Conservation (phyloP, 257 asterid genomes). For the Thymus mandschuricus region DNA sequence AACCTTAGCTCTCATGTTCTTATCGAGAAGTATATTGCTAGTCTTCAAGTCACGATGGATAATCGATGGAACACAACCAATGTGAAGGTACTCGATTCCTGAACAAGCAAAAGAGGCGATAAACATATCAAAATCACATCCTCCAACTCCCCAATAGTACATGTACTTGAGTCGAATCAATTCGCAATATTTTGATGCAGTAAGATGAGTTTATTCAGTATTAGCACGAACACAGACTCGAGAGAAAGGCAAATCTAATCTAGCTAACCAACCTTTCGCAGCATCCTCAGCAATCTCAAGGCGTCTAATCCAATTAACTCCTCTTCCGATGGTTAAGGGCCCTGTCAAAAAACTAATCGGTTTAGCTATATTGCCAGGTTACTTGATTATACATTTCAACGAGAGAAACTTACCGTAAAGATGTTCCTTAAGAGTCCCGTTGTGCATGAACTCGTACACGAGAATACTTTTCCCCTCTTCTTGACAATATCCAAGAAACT, state of each 20-base stretch:
- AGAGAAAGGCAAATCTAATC: slow-evolving; percentile 11
- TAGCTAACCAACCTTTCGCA: slow-evolving; percentile 75
- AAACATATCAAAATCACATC: slow-evolving; percentile 18
- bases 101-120: slow-evolving; percentile 35
- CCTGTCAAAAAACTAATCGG: slow-evolving; percentile 44
- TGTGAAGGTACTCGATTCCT: slow-evolving; percentile 99
- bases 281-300: slow-evolving; percentile 99
- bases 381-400: not conserved
- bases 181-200: not conserved
- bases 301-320: slow-evolving; percentile 84
- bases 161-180: not conserved
- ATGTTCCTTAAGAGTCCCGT: slow-evolving; percentile 93
- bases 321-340: slow-evolving; percentile 65
- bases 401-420: slow-evolving; percentile 62
- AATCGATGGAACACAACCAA: slow-evolving; percentile 94
- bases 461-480: slow-evolving; percentile 92
- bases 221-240: not conserved
- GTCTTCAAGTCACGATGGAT: slow-evolving; percentile 96
- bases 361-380: slow-evolving; percentile 7
- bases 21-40: slow-evolving; percentile 96
- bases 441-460: slow-evolving; percentile 95
- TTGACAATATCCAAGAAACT: slow-evolving; percentile 96
- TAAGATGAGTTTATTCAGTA: slow-evolving; percentile 16
- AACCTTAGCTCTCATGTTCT: slow-evolving; percentile 91
- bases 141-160: not conserved